Conservation (phyloP, 139 green algal species). For the Pleodorina starrii region DNA sequence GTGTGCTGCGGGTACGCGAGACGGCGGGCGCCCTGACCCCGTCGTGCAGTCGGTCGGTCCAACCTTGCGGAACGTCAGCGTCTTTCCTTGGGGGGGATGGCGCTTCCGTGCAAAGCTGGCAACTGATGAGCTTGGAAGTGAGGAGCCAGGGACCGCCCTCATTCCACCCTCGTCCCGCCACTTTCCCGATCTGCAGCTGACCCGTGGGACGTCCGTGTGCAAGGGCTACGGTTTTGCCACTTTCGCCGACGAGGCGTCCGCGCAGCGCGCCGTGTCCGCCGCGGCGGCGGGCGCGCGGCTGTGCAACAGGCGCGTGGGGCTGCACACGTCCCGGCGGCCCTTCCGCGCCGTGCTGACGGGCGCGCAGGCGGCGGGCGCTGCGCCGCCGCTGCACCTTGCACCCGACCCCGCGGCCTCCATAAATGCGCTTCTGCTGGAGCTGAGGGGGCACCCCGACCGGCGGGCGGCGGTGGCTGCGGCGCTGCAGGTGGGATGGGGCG, state of each 20-base stretch:
- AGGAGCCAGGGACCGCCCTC: too few relatives aligned
- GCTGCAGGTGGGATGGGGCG: neutral
- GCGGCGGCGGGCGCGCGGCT: neutral
- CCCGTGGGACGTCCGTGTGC: slow-evolving; percentile 34
- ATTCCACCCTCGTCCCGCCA: neutral
- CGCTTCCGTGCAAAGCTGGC: too few relatives aligned
- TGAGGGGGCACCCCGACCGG: slow-evolving; percentile 18
- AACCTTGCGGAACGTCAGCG: too few relatives aligned
- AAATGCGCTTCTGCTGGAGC: slow-evolving; percentile 17
- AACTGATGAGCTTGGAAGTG: too few relatives aligned
- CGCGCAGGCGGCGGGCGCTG: slow-evolving; percentile 8
- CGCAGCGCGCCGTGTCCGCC: neutral
- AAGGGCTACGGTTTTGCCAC: slow-evolving; percentile 51
- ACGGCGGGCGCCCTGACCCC: too few relatives aligned
- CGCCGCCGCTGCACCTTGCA: neutral
- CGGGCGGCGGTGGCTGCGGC: slow-evolving; percentile 45
- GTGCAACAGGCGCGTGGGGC: neutral
- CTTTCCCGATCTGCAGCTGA: slow-evolving; percentile 21
- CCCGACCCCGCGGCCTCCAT: neutral
- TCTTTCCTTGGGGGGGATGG: too few relatives aligned
- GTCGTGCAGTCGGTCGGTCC: too few relatives aligned
- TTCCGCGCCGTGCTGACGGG: slow-evolving; percentile 13
- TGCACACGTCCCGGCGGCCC: slow-evolving; percentile 36
- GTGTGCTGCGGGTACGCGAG: too few relatives aligned
- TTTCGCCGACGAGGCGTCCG: slow-evolving; percentile 31